These are phyloP conservation scores for Zygosaccharomyces kombuchaensis DNA, from an alignment of 805 yeast species.

Conservation along the genomic window DNA sequence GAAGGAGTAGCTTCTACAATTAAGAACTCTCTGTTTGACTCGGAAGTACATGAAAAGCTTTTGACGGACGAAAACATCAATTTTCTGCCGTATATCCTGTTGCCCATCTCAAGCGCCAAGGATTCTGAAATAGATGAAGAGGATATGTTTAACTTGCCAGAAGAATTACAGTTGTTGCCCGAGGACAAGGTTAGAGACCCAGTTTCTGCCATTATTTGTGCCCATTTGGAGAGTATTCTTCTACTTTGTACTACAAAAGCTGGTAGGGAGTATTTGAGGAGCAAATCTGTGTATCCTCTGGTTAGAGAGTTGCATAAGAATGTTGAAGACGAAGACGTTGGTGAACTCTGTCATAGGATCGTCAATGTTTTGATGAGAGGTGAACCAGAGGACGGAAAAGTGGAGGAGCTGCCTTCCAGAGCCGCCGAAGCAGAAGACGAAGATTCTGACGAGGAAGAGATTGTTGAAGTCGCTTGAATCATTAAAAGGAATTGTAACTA, in stretches of 20 bases:
- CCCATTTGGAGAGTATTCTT: slow-evolving; percentile 75
- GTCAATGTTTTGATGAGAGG: slow-evolving; percentile 94
- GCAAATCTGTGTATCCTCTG: slow-evolving; percentile 79
- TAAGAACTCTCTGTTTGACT: slow-evolving; percentile 82
- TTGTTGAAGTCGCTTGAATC: slow-evolving; percentile 36
- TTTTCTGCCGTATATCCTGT: slow-evolving; percentile 71
- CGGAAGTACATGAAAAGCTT: slow-evolving; percentile 58
- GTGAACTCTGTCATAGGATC: slow-evolving; percentile 72
- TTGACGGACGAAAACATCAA: slow-evolving; percentile 61
- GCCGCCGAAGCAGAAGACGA: slow-evolving; percentile 48
- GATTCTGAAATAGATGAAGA: slow-evolving; percentile 70
- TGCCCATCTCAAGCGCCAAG: slow-evolving; percentile 76
- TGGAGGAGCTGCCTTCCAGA: slow-evolving; percentile 45
- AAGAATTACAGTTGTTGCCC: slow-evolving; percentile 74
- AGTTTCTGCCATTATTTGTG: slow-evolving; percentile 53
- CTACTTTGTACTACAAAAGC: slow-evolving; percentile 70
- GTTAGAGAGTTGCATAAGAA: slow-evolving; percentile 80
- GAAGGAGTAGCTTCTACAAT: slow-evolving; percentile 92
- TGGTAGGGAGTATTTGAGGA: slow-evolving; percentile 72
- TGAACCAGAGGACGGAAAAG: slow-evolving; percentile 49
- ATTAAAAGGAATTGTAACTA: not conserved
- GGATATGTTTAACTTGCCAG: slow-evolving; percentile 83
- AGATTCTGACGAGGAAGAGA: slow-evolving; percentile 29
- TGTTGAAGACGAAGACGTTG: slow-evolving; percentile 43
- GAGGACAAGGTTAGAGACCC: slow-evolving; percentile 78